These are phyloP conservation scores for Puccinia hordei DNA, from an alignment of 1,284 basidiomycete species.

Conservation along the genomic window DNA sequence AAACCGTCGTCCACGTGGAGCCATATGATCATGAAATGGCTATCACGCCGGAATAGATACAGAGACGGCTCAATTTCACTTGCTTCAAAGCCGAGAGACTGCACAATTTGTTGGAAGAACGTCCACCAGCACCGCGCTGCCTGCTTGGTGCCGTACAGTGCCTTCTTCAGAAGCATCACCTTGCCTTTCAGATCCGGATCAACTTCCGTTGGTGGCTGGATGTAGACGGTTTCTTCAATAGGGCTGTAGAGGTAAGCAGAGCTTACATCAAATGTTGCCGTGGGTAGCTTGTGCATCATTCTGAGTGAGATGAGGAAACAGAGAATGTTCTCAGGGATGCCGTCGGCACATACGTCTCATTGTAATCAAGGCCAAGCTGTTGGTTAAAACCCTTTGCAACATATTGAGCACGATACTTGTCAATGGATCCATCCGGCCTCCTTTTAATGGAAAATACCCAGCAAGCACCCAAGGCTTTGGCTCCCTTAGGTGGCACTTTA, in stretches of 20 bases:
- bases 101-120: slow-evolving; percentile 16
- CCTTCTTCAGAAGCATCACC: not conserved
- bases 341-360: slow-evolving; percentile 10
- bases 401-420: not conserved
- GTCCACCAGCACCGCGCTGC: slow-evolving; percentile 21
- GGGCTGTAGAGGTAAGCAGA: not conserved
- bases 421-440: too few relatives aligned
- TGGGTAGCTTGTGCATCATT: too few relatives aligned
- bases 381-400: slow-evolving; percentile 30
- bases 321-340: not conserved
- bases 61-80: not conserved
- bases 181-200: too few relatives aligned
- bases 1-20: slow-evolving; percentile 9
- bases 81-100: not conserved
- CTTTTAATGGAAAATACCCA: slow-evolving; percentile 14
- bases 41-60: not conserved
- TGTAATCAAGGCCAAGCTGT: not conserved
- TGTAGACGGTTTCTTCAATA: too few relatives aligned
- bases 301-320: not conserved
- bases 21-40: not conserved
- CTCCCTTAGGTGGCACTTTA: not conserved
- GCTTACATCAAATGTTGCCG: not conserved
- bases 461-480: not conserved
- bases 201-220: too few relatives aligned
- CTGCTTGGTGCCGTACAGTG: slow-evolving; percentile 23